phyloP scores from a whole-genome alignment of 73 alveolate genomes.

The Durusdinium trenchii region DNA sequence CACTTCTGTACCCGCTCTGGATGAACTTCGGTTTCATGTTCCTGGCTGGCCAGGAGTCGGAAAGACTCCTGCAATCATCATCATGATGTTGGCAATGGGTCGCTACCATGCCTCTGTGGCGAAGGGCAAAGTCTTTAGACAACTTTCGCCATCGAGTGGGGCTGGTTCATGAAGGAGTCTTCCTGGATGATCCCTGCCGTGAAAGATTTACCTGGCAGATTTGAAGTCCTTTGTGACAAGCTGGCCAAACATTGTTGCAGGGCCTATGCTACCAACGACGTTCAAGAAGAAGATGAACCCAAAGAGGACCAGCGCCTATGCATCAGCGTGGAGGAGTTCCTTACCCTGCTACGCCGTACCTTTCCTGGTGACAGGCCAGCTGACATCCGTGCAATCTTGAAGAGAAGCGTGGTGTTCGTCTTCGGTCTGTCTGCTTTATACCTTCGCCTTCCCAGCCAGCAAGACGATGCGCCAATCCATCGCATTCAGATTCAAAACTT shows the following conservation, averaged over 20 bases:
- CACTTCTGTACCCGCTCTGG: not conserved
- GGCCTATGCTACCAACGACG: not conserved
- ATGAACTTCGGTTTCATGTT: not conserved
- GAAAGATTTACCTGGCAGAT: not conserved
- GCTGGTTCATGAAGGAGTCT: not conserved
- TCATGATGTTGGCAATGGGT: not conserved
- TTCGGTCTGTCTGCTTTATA: not conserved
- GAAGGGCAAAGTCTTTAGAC: constrained; percentile 11
- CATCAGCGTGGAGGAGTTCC: not conserved
- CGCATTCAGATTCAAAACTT: not conserved
- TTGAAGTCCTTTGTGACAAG: not conserved
- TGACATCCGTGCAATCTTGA: not conserved
- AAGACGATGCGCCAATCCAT: not conserved
- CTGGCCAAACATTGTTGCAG: not conserved
- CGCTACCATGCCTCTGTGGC: not conserved
- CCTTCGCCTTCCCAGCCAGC: not conserved
- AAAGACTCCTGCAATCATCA: not conserved
- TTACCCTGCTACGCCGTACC: not conserved
- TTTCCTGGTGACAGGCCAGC: not conserved
- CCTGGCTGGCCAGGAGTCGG: constrained; percentile 48
- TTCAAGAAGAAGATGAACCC: constrained; percentile 1
- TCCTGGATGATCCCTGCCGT: not conserved
- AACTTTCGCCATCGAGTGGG: not conserved
- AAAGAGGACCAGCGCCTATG: not conserved
- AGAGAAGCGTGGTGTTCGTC: not conserved